These are phyloP conservation scores for Sideroxylon spinosum DNA, from an alignment of 179 eudicot genomes.

Conservation along the genomic window DNA sequence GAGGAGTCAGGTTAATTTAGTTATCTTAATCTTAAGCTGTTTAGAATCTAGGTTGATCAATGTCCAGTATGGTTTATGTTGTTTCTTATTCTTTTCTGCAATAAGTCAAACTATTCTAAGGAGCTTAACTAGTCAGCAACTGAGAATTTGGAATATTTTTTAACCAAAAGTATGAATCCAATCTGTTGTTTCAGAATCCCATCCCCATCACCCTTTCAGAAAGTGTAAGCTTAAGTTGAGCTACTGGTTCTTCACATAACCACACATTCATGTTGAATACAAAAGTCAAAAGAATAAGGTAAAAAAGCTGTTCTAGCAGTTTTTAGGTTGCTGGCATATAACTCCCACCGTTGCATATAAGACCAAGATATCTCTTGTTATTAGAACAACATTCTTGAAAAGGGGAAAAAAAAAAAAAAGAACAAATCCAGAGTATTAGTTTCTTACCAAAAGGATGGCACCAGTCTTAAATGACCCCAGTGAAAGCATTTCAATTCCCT, in stretches of 20 bases:
- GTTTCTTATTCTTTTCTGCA: neutral
- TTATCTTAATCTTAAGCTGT: neutral
- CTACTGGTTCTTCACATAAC: neutral
- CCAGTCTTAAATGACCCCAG: slow-evolving; percentile 97
- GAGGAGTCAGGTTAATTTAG: neutral
- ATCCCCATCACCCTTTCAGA: neutral
- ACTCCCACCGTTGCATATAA: neutral
- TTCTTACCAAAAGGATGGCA: slow-evolving; percentile 81
- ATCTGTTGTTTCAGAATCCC: neutral
- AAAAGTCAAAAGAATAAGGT: neutral
- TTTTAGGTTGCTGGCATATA: neutral
- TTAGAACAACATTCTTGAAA: neutral
- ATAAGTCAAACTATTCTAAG: neutral
- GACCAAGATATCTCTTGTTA: neutral
- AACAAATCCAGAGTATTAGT: neutral
- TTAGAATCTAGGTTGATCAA: neutral
- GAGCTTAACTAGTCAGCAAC: neutral
- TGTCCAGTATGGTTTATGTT: neutral
- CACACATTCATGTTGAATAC: neutral
- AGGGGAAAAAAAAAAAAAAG: neutral
- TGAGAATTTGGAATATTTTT: neutral
- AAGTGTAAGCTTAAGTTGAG: neutral
- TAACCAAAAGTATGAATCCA: neutral
- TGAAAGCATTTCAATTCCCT: slow-evolving; percentile 98
- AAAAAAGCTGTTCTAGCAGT: neutral